Conservation (phyloP, 1,139 yeast species). For the Hyphopichia buzzinii region DNA sequence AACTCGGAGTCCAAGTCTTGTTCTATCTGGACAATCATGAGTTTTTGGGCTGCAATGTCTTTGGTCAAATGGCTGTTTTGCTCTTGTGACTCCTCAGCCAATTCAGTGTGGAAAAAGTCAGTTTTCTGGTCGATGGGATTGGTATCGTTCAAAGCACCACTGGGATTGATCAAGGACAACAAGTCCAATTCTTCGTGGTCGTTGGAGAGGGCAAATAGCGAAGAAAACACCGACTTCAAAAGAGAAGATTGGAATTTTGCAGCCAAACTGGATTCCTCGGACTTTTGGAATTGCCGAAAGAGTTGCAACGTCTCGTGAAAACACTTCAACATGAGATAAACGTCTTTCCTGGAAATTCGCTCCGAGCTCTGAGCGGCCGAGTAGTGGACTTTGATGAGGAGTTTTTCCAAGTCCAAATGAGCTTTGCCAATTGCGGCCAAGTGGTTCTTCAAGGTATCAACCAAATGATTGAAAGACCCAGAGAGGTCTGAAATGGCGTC, state of each 20-base stretch:
- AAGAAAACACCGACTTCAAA: slow-evolving; percentile 20
- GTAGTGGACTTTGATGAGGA: slow-evolving; percentile 68
- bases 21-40: slow-evolving; percentile 46
- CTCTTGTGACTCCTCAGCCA: slow-evolving; percentile 26
- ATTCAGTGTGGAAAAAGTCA: slow-evolving; percentile 48
- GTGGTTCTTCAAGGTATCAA: slow-evolving; percentile 50
- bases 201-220: slow-evolving; percentile 16
- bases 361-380: slow-evolving; percentile 33
- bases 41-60: slow-evolving; percentile 35
- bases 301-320: slow-evolving; percentile 38
- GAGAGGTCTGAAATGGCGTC: slow-evolving; percentile 64
- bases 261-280: slow-evolving; percentile 11
- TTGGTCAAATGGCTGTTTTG: no score
- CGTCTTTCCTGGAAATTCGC: slow-evolving; percentile 62
- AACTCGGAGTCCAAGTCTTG: slow-evolving; percentile 51
- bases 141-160: slow-evolving; percentile 52
- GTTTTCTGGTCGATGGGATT: slow-evolving; percentile 44
- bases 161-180: slow-evolving; percentile 54
- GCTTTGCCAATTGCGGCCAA: slow-evolving; percentile 33
- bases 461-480: slow-evolving; percentile 39
- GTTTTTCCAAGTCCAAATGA: slow-evolving; percentile 60
- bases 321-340: slow-evolving; percentile 56
- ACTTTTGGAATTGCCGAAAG: slow-evolving; percentile 23
- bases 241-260: slow-evolving; percentile 21
- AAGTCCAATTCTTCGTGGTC: slow-evolving; percentile 26